These are phyloP conservation scores for Podospora didyma DNA, from an alignment of 495 filamentous ascomycete genomes.

Conservation along the genomic window DNA sequence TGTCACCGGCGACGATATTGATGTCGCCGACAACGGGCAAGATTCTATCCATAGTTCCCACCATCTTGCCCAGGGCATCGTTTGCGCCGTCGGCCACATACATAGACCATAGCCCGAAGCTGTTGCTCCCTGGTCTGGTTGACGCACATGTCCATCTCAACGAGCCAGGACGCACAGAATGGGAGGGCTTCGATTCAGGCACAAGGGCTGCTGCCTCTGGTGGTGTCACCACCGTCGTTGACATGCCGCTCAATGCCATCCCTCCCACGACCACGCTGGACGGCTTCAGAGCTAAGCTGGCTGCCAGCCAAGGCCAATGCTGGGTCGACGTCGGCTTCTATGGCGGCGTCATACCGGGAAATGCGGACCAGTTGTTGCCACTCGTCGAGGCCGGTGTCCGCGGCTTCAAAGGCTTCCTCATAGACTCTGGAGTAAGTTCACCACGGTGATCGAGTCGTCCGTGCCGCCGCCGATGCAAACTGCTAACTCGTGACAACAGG, in stretches of 20 bases:
- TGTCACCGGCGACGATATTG: constrained; percentile 67
- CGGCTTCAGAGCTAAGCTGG: constrained; percentile 77
- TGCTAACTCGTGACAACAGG: constrained; percentile 44
- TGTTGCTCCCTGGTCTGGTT: constrained; percentile 87
- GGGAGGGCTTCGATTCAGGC: constrained; percentile 95
- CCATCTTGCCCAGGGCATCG: constrained; percentile 62
- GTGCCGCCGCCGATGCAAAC: not conserved
- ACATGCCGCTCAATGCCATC: constrained; percentile 98
- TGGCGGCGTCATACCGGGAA: constrained; percentile 91
- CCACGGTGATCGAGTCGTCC: not conserved
- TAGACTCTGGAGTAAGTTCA: constrained; percentile 83
- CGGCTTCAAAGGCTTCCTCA: constrained; percentile 97
- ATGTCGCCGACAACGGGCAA: constrained; percentile 77
- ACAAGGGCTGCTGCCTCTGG: constrained; percentile 92
- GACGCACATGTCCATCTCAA: constrained; percentile 98
- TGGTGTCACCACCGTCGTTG: constrained; percentile 95
- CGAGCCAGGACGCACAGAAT: constrained; percentile 95
- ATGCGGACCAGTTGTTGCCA: constrained; percentile 71
- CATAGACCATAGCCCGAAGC: constrained; percentile 77
- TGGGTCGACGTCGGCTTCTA: constrained; percentile 99
- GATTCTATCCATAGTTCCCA: constrained; percentile 72
- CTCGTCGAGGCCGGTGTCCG: constrained; percentile 82
- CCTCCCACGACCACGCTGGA: constrained; percentile 89
- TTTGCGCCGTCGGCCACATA: constrained; percentile 74
- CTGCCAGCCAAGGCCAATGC: constrained; percentile 82